Percentiles rank a stretch among this genome's conserved stretches.
Conservation (phyloP, 176 grass and related monocot genomes). For the Carex cristatella region DNA sequence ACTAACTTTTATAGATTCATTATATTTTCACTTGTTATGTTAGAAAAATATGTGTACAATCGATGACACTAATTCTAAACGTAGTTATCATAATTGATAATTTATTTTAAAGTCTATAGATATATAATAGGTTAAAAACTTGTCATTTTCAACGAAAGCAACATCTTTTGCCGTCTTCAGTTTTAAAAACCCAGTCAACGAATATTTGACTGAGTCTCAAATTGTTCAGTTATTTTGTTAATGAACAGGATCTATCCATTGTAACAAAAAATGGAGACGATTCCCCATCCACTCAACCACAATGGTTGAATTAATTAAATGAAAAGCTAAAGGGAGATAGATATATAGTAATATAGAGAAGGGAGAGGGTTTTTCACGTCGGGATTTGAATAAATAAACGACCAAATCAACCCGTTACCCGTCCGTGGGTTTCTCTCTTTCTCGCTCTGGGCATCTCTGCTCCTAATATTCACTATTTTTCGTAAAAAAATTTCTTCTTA, state of each 20-base stretch:
- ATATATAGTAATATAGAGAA: not conserved
- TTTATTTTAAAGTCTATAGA: not conserved
- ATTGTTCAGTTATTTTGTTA: not conserved
- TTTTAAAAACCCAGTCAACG: not conserved
- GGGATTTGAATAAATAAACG: conserved; percentile 17
- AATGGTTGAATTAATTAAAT: conserved; percentile 15
- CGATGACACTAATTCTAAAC: too few relatives aligned
- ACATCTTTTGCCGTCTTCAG: not conserved
- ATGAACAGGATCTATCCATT: not conserved
- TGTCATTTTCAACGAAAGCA: not conserved
- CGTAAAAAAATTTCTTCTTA: conserved; percentile 23
- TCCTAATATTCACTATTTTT: conserved; percentile 26
- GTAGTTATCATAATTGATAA: too few relatives aligned
- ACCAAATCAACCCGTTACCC: conserved; percentile 7
- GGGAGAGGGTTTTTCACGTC: not conserved
- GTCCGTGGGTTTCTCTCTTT: conserved; percentile 12
- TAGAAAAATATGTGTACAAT: too few relatives aligned
- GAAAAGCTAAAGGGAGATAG: not conserved
- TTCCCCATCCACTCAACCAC: not conserved
- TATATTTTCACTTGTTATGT: too few relatives aligned
- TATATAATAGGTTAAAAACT: not conserved
- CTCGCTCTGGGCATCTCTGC: conserved; percentile 20
- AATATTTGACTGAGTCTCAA: not conserved
- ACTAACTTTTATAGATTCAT: not conserved
- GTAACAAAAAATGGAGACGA: not conserved